Evolutionary conservation across 495 filamentous ascomycete species (phyloP).

Genomic region (Neurospora sp.): DNA sequence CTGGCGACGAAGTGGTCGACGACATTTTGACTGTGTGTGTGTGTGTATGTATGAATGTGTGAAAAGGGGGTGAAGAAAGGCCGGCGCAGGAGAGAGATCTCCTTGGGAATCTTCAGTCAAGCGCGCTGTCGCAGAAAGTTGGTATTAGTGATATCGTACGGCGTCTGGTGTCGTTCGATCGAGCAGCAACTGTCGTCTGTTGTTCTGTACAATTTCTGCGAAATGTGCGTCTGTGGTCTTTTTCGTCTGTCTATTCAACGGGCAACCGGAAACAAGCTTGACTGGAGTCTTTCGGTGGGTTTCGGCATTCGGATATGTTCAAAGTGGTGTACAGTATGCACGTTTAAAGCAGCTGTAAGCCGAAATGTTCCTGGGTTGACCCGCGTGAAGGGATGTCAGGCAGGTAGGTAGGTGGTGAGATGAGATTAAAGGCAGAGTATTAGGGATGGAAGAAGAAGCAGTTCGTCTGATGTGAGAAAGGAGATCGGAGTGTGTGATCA

Average conservation of each 20-base stretch:
- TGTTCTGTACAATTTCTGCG: background rate
- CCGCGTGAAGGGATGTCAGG: background rate
- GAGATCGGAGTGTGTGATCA: background rate
- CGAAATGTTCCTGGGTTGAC: background rate
- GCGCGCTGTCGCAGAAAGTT: background rate
- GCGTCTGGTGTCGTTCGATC: background rate
- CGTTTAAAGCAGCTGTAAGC: background rate
- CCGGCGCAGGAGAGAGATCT: background rate
- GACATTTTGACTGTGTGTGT: conserved; percentile 13
- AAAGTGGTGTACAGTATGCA: background rate
- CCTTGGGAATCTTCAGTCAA: background rate
- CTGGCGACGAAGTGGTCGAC: conserved; percentile 17
- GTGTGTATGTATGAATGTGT: background rate
- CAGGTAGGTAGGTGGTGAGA: background rate
- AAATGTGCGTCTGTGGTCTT: background rate
- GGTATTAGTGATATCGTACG: background rate
- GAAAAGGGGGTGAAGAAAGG: background rate
- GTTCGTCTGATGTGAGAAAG: background rate
- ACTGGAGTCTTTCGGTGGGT: background rate
- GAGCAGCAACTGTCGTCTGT: background rate
- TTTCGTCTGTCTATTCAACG: background rate
- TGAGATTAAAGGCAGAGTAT: background rate
- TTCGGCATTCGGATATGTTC: background rate
- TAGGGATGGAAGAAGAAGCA: background rate
- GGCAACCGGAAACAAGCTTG: background rate